Percentiles rank a stretch among this genome's conserved stretches.
phyloP scores from a whole-genome alignment of 129 eudicot genomes.

The Chrysanthemum makinoi region DNA sequence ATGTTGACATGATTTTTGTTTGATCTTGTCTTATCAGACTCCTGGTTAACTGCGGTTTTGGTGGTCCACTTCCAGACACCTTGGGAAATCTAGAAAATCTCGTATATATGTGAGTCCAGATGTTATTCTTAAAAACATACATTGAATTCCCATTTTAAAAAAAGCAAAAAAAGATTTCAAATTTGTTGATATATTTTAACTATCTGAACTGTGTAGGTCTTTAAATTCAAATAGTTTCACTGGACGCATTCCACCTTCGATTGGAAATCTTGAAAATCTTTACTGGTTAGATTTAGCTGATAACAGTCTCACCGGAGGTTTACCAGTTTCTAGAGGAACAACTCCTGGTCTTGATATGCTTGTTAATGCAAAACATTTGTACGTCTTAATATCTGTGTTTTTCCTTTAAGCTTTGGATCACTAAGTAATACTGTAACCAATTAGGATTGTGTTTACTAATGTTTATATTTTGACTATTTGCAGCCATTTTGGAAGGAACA shows the following conservation, averaged over 20 bases:
- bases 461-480: slow-evolving; percentile 17
- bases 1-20: slow-evolving; percentile 10
- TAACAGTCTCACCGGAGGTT: slow-evolving; percentile 59
- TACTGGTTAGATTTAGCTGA: slow-evolving; percentile 92
- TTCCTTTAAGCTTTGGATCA: background rate
- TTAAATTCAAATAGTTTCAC: slow-evolving; percentile 62
- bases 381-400: slow-evolving; percentile 24
- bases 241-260: slow-evolving; percentile 72
- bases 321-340: slow-evolving; percentile 72
- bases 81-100: slow-evolving; percentile 64
- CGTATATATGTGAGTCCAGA: slow-evolving; percentile 52
- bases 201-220: slow-evolving; percentile 49
- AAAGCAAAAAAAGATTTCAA: too few species aligned
- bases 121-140: background rate
- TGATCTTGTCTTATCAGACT: slow-evolving; percentile 43
- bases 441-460: background rate
- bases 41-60: slow-evolving; percentile 70
- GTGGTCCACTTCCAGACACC: slow-evolving; percentile 65
- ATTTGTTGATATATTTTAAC: background rate
- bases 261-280: slow-evolving; percentile 63
- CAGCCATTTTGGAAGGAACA: slow-evolving; percentile 86
- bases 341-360: slow-evolving; percentile 84
- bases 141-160: background rate
- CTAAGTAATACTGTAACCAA: background rate
- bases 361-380: slow-evolving; percentile 67